Percentiles rank a stretch among this genome's conserved stretches.
phyloP scores from a whole-genome alignment of 2,329 filamentous ascomycete genomes.

The Alternaria ventricosa region DNA sequence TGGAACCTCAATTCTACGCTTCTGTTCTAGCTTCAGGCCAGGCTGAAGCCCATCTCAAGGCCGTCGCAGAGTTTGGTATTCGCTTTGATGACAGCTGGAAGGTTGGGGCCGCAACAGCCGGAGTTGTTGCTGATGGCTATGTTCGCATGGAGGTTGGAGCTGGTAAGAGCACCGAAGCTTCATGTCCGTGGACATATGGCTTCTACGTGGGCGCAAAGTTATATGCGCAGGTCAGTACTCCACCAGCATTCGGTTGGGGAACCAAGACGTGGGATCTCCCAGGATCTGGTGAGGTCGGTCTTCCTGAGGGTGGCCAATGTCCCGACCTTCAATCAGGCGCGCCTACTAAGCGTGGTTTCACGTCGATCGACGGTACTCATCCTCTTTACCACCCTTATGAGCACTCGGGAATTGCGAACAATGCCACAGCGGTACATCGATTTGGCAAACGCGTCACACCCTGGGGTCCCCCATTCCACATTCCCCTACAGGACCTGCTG shows the following conservation, averaged over 20 bases:
- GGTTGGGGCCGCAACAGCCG: conserved; percentile 1
- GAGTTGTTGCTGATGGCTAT: conserved; percentile 1
- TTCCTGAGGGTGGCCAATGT: conserved; percentile 4
- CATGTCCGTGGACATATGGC: conserved; percentile 6
- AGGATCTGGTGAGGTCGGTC: not conserved
- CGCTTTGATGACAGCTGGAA: conserved; percentile 9
- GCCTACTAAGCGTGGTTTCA: conserved; percentile 1
- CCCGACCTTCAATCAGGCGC: conserved; percentile 3
- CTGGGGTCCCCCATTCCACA: not conserved
- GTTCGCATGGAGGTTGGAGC: not conserved
- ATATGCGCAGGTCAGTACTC: conserved; percentile 1
- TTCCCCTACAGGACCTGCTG: not conserved
- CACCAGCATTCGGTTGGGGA: conserved; percentile 2
- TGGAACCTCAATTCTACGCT: conserved; percentile 9
- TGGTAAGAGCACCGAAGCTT: not conserved
- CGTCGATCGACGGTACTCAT: not conserved
- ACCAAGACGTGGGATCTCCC: not conserved
- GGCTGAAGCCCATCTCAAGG: not conserved
- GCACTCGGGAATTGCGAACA: not conserved
- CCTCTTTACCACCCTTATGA: not conserved
- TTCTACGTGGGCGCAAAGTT: conserved; percentile 2
- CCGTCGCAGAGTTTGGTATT: conserved; percentile 8
- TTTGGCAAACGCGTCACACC: not conserved
- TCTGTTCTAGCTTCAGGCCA: not conserved
- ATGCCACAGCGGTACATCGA: not conserved